These are phyloP conservation scores for Pythium scleroteichum DNA, from an alignment of 352 stramenopile species.

Conservation along the genomic window DNA sequence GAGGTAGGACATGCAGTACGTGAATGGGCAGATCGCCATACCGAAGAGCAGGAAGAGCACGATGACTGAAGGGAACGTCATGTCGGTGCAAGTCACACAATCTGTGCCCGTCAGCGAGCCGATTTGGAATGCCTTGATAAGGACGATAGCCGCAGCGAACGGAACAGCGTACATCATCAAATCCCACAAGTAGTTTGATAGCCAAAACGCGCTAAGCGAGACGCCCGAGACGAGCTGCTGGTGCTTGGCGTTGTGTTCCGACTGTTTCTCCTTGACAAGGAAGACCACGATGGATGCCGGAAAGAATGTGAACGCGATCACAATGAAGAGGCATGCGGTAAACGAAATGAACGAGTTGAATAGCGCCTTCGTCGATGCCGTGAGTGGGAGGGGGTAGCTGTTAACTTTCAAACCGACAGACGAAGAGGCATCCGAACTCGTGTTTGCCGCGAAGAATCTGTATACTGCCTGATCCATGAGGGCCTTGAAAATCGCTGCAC, in stretches of 20 bases:
- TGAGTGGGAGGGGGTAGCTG: conserved; percentile 53
- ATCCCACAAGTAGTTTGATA: conserved; percentile 94
- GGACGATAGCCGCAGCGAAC: conserved; percentile 35
- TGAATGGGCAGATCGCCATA: conserved; percentile 56
- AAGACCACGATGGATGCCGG: conserved; percentile 92
- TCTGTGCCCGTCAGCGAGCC: conserved; percentile 17
- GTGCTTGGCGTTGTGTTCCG: conserved; percentile 93
- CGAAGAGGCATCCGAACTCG: conserved; percentile 12
- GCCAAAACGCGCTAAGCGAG: conserved; percentile 92
- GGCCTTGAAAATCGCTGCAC: conserved; percentile 62
- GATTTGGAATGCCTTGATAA: conserved; percentile 42
- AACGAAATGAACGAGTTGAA: conserved; percentile 70
- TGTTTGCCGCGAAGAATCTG: conserved; percentile 46
- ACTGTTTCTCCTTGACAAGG: conserved; percentile 93
- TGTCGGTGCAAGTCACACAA: conserved; percentile 42
- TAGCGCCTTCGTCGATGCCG: conserved; percentile 31
- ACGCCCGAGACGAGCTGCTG: conserved; percentile 95
- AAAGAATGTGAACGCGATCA: conserved; percentile 91
- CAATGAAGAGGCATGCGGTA: conserved; percentile 81
- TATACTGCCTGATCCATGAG: conserved; percentile 64
- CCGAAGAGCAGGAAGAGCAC: conserved; percentile 59
- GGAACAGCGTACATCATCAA: conserved; percentile 89
- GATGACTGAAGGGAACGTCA: conserved; percentile 35
- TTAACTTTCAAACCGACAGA: conserved; percentile 47
- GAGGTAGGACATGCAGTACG: conserved; percentile 61